These are phyloP conservation scores for Yamadazyma ubonensis DNA, from an alignment of 805 yeast genomes.

Conservation along the genomic window DNA sequence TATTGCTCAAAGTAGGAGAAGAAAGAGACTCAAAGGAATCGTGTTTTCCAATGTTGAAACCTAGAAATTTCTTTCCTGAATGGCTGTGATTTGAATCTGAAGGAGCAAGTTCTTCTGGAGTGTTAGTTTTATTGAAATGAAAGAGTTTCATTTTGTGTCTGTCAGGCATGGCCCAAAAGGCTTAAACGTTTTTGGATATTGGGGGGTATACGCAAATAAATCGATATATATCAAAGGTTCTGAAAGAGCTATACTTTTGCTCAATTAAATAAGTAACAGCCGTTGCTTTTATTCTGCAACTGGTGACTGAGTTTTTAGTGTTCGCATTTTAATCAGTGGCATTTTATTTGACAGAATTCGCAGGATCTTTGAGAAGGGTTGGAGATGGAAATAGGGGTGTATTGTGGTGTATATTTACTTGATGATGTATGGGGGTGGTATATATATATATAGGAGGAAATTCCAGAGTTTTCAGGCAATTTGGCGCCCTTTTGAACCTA, in stretches of 20 bases:
- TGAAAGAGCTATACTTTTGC: neutral
- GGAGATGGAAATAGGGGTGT: neutral
- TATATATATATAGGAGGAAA: too few relatives aligned
- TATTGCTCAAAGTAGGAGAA: conserved; percentile 36
- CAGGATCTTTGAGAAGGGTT: neutral
- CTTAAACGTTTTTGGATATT: neutral
- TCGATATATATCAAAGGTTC: neutral
- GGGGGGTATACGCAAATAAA: neutral
- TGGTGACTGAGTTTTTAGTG: conserved; percentile 2
- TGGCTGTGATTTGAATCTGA: conserved; percentile 32
- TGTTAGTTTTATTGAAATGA: conserved; percentile 32
- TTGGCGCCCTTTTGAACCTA: too few relatives aligned
- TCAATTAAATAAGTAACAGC: neutral
- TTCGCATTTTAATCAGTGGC: conserved; percentile 1
- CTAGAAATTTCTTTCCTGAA: conserved; percentile 31
- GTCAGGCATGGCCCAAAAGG: conserved; percentile 35
- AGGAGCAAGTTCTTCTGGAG: conserved; percentile 26
- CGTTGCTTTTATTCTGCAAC: neutral
- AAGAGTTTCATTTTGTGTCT: conserved; percentile 43
- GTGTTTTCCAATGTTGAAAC: conserved; percentile 42
- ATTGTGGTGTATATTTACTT: neutral
- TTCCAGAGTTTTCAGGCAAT: too few relatives aligned
- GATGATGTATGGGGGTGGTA: too few relatives aligned
- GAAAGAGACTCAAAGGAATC: conserved; percentile 38
- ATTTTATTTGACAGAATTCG: conserved; percentile 7